Evolutionary conservation across 495 filamentous ascomycete species (phyloP).

Genomic region (Talaromyces proteolyticus): DNA sequence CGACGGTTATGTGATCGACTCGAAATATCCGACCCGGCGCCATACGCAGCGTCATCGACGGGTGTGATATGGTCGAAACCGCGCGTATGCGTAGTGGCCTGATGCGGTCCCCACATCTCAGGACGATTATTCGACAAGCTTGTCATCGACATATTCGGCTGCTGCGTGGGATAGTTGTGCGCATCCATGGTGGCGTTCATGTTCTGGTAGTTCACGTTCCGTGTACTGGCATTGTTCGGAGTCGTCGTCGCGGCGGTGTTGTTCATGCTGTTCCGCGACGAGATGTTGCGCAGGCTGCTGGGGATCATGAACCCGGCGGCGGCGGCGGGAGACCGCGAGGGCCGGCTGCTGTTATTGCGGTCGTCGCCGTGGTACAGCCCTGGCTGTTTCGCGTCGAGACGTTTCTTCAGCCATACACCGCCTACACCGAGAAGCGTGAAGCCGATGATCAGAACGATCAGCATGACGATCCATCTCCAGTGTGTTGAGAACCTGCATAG

Average conservation of each 20-base stretch:
- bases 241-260: background rate
- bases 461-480: constrained; percentile 48
- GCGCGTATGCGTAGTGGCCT: constrained; percentile 8
- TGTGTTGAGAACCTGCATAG: constrained; percentile 40
- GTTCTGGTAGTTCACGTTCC: background rate
- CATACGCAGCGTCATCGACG: constrained; percentile 5
- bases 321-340: background rate
- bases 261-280: background rate
- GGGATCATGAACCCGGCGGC: background rate
- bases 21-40: constrained; percentile 2
- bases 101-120: constrained; percentile 12
- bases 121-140: constrained; percentile 2
- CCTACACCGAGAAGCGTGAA: constrained; percentile 29
- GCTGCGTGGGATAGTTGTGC: background rate
- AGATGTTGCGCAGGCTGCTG: constrained; percentile 4
- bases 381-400: constrained; percentile 38
- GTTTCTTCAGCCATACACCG: constrained; percentile 41
- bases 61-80: constrained; percentile 9
- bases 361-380: constrained; percentile 26
- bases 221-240: background rate
- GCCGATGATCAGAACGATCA: constrained; percentile 45
- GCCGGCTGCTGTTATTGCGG: constrained; percentile 1
- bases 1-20: background rate
- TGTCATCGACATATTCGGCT: constrained; percentile 2
- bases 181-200: background rate